Evolutionary conservation across 106 monocot species (phyloP).

Genomic region (Xerophyta viscosa): DNA sequence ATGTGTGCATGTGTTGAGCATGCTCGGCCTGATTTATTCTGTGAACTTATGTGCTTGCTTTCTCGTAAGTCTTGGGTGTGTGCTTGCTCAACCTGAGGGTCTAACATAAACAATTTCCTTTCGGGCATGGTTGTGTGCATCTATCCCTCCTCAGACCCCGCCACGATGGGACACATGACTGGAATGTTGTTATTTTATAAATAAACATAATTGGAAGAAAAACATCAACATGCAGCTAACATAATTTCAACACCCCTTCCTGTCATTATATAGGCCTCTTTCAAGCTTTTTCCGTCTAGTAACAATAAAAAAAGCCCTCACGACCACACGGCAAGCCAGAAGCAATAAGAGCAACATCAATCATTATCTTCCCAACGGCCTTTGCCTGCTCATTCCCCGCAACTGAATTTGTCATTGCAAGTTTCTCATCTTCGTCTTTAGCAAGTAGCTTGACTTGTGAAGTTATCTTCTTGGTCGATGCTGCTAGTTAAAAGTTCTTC

Average conservation of each 20-base stretch:
- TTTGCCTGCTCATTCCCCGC: conserved; percentile 87
- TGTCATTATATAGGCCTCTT: conserved; percentile 89
- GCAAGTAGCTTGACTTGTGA: conserved; percentile 90
- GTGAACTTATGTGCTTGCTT: too few species aligned
- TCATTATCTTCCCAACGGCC: conserved; percentile 77
- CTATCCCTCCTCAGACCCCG: too few species aligned
- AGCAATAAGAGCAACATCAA: conserved; percentile 94
- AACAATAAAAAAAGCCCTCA: conserved; percentile 96
- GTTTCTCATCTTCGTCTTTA: conserved; percentile 84
- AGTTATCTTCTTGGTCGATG: conserved; percentile 80
- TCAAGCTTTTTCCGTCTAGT: conserved; percentile 98
- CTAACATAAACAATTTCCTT: too few species aligned
- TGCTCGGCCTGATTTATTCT: too few species aligned
- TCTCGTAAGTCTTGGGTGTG: too few species aligned
- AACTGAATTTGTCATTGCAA: conserved; percentile 54
- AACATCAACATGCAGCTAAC: background rate
- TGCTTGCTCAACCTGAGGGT: too few species aligned
- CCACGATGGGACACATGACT: too few species aligned
- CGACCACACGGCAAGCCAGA: conserved; percentile 96
- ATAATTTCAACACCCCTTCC: conserved; percentile 64
- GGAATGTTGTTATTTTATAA: too few species aligned
- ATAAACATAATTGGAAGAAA: background rate
- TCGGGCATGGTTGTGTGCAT: too few species aligned
- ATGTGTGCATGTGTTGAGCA: too few species aligned
- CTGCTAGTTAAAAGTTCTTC: conserved; percentile 24